Percentiles rank a stretch among this genome's conserved stretches.
phyloP scores from a whole-genome alignment of 371 early-diverging fungal genomes.

The Mortierella sp. region DNA sequence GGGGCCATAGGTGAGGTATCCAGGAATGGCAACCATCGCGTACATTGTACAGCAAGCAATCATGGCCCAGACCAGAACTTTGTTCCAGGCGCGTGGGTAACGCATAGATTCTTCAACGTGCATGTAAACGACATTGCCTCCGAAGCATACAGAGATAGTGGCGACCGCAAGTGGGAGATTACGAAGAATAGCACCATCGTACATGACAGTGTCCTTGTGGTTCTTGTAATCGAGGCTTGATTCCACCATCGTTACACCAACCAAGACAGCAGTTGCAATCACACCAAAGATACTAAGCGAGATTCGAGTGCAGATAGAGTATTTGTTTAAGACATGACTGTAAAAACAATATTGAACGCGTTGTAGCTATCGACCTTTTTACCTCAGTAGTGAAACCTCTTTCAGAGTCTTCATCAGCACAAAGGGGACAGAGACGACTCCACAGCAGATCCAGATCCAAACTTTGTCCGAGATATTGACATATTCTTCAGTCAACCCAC shows the following conservation, averaged over 20 bases:
- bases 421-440: conserved; percentile 60
- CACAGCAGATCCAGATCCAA: conserved; percentile 56
- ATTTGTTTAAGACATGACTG: no score
- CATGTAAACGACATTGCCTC: conserved; percentile 85
- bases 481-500: conserved; percentile 57
- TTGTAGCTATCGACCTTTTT: no score
- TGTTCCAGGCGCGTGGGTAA: conserved; percentile 78
- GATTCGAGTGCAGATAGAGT: neutral
- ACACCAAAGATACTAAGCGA: conserved; percentile 62
- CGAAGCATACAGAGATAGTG: conserved; percentile 82
- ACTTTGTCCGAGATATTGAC: conserved; percentile 42
- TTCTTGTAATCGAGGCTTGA: conserved; percentile 46
- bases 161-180: conserved; percentile 71
- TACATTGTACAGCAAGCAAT: conserved; percentile 81
- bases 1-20: conserved; percentile 84
- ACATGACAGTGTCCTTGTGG: conserved; percentile 45
- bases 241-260: conserved; percentile 53
- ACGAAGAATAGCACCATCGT: conserved; percentile 64
- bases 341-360: no score
- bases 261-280: conserved; percentile 59
- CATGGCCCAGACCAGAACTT: conserved; percentile 76
- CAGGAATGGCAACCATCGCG: conserved; percentile 77
- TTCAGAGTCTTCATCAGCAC: conserved; percentile 68
- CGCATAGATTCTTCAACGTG: conserved; percentile 89
- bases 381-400: conserved; percentile 67